These are phyloP conservation scores for Mortierella sp. DNA, from an alignment of 371 early-diverging fungal species.

Conservation along the genomic window DNA sequence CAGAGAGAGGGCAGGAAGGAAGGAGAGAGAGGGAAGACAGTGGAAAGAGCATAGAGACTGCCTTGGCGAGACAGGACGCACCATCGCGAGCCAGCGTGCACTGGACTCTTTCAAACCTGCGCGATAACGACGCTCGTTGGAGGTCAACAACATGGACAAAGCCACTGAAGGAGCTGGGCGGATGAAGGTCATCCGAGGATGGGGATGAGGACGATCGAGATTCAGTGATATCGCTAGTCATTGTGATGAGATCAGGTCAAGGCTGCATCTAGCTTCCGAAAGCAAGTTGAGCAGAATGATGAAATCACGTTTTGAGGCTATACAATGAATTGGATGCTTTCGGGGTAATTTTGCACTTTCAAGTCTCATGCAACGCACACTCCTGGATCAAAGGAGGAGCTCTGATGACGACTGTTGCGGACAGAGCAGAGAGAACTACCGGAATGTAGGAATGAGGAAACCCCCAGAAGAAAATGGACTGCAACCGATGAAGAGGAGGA, in stretches of 20 bases:
- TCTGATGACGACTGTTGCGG: too few relatives aligned
- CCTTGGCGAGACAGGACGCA: slow-evolving; percentile 6
- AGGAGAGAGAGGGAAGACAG: not conserved
- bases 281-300: not conserved
- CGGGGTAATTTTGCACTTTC: too few relatives aligned
- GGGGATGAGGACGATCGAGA: slow-evolving; percentile 1
- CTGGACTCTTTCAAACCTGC: slow-evolving; percentile 17
- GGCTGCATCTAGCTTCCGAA: not conserved
- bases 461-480: too few relatives aligned
- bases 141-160: slow-evolving; percentile 31
- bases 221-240: slow-evolving; percentile 28
- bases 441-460: too few relatives aligned
- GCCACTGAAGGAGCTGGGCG: slow-evolving; percentile 9
- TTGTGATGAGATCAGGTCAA: not conserved
- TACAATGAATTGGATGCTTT: too few relatives aligned
- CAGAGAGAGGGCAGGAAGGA: not conserved
- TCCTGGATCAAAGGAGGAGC: too few relatives aligned
- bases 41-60: not conserved
- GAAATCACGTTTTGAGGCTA: too few relatives aligned
- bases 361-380: too few relatives aligned
- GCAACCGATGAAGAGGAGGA: too few relatives aligned
- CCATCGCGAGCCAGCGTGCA: slow-evolving; percentile 48
- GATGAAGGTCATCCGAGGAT: not conserved
- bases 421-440: too few relatives aligned
- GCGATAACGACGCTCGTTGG: slow-evolving; percentile 34